Percentiles rank a stretch among this genome's conserved stretches.
phyloP scores from a whole-genome alignment of 805 yeast genomes.

The Saitoella complicata region DNA sequence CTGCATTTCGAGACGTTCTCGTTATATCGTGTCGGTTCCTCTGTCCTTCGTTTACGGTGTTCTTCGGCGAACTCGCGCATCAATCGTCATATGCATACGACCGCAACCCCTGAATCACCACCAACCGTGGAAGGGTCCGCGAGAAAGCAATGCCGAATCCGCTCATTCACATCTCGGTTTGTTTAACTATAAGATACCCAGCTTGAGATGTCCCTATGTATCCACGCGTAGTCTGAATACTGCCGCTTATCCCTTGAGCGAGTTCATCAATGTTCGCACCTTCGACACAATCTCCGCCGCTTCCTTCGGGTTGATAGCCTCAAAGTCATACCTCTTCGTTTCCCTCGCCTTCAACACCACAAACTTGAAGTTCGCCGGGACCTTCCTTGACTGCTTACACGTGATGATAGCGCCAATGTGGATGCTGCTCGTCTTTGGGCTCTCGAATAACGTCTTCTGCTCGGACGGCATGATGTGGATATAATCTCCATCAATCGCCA shows the following conservation, averaged over 20 bases:
- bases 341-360: constrained; percentile 53
- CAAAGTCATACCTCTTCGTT: constrained; percentile 73
- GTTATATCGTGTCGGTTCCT: too few relatives aligned
- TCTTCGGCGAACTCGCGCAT: too few relatives aligned
- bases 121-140: too few relatives aligned
- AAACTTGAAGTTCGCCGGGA: constrained; percentile 66
- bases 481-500: constrained; percentile 89
- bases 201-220: too few relatives aligned
- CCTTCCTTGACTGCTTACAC: constrained; percentile 60
- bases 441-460: constrained; percentile 55
- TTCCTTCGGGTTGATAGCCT: constrained; percentile 44
- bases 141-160: too few relatives aligned
- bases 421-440: constrained; percentile 69
- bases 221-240: too few relatives aligned
- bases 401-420: constrained; percentile 63
- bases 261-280: constrained; percentile 32
- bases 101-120: too few relatives aligned
- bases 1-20: too few relatives aligned
- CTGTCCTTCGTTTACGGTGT: too few relatives aligned
- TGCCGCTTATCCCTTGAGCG: neutral
- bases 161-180: too few relatives aligned
- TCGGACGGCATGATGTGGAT: constrained; percentile 77
- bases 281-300: constrained; percentile 65
- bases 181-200: too few relatives aligned
- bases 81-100: too few relatives aligned